Evolutionary conservation across 2,329 filamentous ascomycete genomes (phyloP), one percentile per base, ranked within the genome.

Genomic region (Hymenoscyphus fraxineus): DNA sequence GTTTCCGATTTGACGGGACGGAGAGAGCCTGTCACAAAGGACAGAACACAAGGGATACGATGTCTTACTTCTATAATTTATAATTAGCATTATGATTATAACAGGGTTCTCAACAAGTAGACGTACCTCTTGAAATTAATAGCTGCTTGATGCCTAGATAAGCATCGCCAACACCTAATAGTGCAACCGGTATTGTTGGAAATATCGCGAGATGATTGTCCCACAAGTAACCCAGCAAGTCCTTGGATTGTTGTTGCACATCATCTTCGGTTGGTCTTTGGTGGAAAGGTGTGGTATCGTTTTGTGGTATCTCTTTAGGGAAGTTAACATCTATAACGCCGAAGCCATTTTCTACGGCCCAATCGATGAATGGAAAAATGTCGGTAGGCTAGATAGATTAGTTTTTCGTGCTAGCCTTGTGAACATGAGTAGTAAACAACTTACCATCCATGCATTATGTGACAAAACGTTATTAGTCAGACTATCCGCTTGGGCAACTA

Each of bases 151-250:
- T 85, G 1, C 92, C 93, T 2, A 90, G 81, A 73, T 95, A 96
- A 1, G 95, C 91, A 71, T 92, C 89, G n/a, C 95, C 95, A 1
- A 96, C 87, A 0, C 95, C 94, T 74, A 99, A 82, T 27, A 99
- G 81, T 74, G 96, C 91, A 16, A 98, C 85, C 61, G 94, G 86
- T 6, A 88, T 87, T 0, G 85, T 82, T 2, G 89, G 84, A 60
- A 88, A 88, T 39, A 91, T 82, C 80, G 97, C 91, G 22, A 99
- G 87, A 73, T 97, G 97, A 74, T 99, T 99, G 71, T 97, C 93
- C 95, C 95, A 99, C 15, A 99, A 80, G 73, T 97, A 98, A 66
- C 85, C 87, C 4, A 94, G 86, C 12, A 97, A 80, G 66, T 94
- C 88, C 67, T 90, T 87, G 0, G 85, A 88, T 76, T 85, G 85